Base-by-base conservation (phyloP, 2,329 filamentous ascomycete species). In the Aspergillus uvarum region DNA sequence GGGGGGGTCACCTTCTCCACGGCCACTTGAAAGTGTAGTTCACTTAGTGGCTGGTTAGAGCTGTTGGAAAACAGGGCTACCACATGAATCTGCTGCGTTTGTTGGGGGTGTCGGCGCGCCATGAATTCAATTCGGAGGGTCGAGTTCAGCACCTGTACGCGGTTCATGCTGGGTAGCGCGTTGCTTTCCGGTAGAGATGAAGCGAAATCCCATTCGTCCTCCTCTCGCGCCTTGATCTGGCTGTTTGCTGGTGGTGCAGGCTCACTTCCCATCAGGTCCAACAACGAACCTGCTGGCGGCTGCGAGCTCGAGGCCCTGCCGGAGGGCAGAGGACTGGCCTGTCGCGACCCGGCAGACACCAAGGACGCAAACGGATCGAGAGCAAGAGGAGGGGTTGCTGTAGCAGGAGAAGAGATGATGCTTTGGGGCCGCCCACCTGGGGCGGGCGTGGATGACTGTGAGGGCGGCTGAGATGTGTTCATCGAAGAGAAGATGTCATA, bases 171-270 rank as follows among this genome's bases (percentile, higher is more conserved):
- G 1, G 88, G 86, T 35, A 86, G 82, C 61, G 77, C 69, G 58
- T 62, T 72, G 76, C 29, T 76, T 59, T 85, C 82, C 3, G 94
- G 94, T 14, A 97, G 82, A 0, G 94, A 89, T 0, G 94, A 98
- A 3, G 91, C 87, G 74, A 98, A 98, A 24, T 87, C 90, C 93
- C 94, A 98, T 71, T 98, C 94, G 65, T 98, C 94, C 54, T 97
- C 94, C 50, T 90, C 86, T 54, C 74, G 67, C 6, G 73, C 62
- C 31, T 80, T 80, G 50, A 69, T 10, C 38, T 19, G 65, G 59
- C 64, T 70, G 64, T 59, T 69, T 64, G 65, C 70, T 50, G 69
- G 58, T 47, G 72, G 59, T 31, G 67, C 56, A 48, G 61, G 59
- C 21, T 68, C 51, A 38, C 61, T 61, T 53, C 70, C 72, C 14